Conservation (phyloP, 78 protist species). For the Dictyostelium citrinum region DNA sequence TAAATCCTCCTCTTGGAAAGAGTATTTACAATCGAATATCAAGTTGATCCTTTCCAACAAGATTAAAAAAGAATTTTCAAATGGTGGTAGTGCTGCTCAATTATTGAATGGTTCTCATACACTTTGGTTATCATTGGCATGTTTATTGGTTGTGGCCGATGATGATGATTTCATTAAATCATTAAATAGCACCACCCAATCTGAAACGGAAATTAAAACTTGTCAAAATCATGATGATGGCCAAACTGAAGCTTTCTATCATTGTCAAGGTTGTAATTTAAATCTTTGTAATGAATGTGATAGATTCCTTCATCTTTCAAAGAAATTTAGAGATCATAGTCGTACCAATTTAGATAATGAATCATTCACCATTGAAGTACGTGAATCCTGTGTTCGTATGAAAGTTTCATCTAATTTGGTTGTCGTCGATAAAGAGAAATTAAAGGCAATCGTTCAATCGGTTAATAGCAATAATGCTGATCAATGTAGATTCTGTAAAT, state of each 20-base stretch:
- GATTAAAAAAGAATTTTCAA: constrained; percentile 14
- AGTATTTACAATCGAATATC: background rate
- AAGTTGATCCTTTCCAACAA: background rate
- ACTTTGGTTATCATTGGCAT: constrained; percentile 16
- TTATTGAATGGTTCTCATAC: background rate
- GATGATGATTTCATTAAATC: constrained; percentile 1
- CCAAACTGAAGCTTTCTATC: constrained; percentile 18
- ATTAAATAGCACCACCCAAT: background rate
- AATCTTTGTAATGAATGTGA: constrained; percentile 52
- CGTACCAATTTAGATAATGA: constrained; percentile 27
- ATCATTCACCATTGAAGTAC: constrained; percentile 34
- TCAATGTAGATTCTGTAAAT: constrained; percentile 43
- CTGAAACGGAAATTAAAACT: background rate
- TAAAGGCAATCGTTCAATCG: constrained; percentile 34
- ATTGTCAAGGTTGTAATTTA: constrained; percentile 9
- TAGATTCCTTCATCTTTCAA: constrained; percentile 42
- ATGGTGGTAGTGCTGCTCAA: background rate
- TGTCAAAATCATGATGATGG: constrained; percentile 59
- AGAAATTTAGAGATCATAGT: constrained; percentile 3
- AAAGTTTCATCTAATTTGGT: constrained; percentile 11
- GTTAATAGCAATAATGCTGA: constrained; percentile 1
- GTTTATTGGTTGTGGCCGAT: background rate
- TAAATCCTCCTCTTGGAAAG: constrained; percentile 51
- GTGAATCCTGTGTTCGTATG: constrained; percentile 46
- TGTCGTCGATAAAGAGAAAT: constrained; percentile 37